A percentile compares a stretch with the other conserved stretches of the same genome.
Evolutionary conservation across 139 green algal genomes (phyloP).

Genomic region (Chlorella sp.): DNA sequence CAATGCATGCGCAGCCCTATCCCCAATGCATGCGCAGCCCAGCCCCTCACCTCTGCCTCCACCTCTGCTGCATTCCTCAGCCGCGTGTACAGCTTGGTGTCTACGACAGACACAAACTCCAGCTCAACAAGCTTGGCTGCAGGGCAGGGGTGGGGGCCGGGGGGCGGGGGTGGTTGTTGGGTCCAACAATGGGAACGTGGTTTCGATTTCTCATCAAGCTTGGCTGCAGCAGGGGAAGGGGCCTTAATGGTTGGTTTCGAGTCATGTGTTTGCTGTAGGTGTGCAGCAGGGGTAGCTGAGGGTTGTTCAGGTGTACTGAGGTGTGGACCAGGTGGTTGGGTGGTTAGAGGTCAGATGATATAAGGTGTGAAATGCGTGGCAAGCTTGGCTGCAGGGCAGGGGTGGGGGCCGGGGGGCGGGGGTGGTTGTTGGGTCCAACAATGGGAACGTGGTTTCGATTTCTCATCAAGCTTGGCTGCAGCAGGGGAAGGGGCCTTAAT

Average conservation of each 20-base stretch:
- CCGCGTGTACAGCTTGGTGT: conserved; percentile 69
- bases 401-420: no score
- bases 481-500: no score
- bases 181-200: not conserved
- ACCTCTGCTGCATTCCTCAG: conserved; percentile 66
- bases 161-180: not conserved
- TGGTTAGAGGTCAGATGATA: no score
- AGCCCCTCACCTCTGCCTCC: conserved; percentile 43
- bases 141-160: not conserved
- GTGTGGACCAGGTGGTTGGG: no score
- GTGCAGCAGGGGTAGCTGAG: no score
- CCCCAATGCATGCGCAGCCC: not conserved
- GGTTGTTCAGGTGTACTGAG: no score
- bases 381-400: conserved; percentile 26
- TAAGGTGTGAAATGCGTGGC: no score
- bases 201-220: conserved; percentile 77
- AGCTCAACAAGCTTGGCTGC: conserved; percentile 71
- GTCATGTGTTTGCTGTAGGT: no score
- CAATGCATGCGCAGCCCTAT: no score
- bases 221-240: not conserved
- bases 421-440: not conserved
- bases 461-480: conserved; percentile 64
- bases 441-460: no score
- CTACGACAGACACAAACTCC: conserved; percentile 74
- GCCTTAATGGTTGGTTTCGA: no score